Percentiles rank a stretch among this genome's conserved stretches.
These are phyloP conservation scores for Adenanthera pavonina DNA, from an alignment of 306 rosid species.

Conservation along the genomic window DNA sequence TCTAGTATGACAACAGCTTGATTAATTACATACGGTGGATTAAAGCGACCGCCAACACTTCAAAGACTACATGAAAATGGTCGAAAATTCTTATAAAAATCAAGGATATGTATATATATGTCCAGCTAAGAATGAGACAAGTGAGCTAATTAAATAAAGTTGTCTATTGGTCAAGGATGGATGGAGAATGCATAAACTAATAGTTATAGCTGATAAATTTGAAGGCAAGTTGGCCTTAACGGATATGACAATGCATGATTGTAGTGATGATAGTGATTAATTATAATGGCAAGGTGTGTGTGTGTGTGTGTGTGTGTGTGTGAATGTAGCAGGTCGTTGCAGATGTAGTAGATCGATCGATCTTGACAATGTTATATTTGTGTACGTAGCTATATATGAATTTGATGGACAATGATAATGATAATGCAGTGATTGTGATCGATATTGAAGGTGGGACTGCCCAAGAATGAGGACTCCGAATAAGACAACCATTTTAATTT, in stretches of 20 bases:
- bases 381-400: neutral
- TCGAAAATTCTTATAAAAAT: neutral
- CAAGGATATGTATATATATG: neutral
- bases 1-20: neutral
- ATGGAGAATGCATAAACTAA: neutral
- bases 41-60: constrained; percentile 27
- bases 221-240: neutral
- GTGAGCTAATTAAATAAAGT: neutral
- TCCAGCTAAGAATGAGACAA: neutral
- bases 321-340: neutral
- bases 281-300: neutral
- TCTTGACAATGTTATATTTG: neutral
- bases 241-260: neutral
- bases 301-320: no score
- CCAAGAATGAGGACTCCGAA: neutral
- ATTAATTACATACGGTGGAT: neutral
- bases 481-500: constrained; percentile 13
- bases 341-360: neutral
- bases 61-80: neutral
- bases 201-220: neutral
- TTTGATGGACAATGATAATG: neutral
- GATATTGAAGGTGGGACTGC: constrained; percentile 23
- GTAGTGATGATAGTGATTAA: constrained; percentile 3
- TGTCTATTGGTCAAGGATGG: constrained; percentile 2
- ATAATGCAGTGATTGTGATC: constrained; percentile 18